Conservation (phyloP, 768 basidiomycete genomes). For the Suillus sp. region DNA sequence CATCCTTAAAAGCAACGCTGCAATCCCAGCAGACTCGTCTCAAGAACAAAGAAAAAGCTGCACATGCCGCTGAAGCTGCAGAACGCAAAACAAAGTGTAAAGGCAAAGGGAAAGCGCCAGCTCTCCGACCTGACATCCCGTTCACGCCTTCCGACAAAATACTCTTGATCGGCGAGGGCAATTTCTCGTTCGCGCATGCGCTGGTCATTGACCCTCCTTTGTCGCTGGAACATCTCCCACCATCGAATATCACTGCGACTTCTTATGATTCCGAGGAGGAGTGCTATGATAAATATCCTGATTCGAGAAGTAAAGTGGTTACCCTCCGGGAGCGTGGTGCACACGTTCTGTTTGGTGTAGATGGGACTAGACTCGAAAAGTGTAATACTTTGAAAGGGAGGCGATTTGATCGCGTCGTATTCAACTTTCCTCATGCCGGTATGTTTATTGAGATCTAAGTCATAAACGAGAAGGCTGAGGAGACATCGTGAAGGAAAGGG, state of each 20-base stretch:
- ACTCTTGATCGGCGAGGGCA: conserved; percentile 88
- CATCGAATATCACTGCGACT: conserved; percentile 78
- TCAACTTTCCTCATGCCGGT: conserved; percentile 99
- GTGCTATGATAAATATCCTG: conserved; percentile 84
- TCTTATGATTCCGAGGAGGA: conserved; percentile 78
- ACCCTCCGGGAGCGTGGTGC: conserved; percentile 60
- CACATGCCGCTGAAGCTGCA: conserved; percentile 43
- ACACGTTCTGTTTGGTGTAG: conserved; percentile 76
- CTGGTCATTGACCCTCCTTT: conserved; percentile 53
- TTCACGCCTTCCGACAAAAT: conserved; percentile 67
- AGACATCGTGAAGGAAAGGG: conserved; percentile 62
- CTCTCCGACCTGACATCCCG: conserved; percentile 56
- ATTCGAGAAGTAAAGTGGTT: conserved; percentile 59
- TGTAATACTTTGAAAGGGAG: conserved; percentile 55
- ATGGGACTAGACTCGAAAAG: conserved; percentile 78
- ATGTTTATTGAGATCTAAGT: conserved; percentile 24
- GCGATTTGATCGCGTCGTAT: conserved; percentile 79
- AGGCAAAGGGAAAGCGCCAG: conserved; percentile 40
- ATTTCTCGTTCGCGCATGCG: conserved; percentile 89
- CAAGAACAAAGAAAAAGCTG: conserved; percentile 62
- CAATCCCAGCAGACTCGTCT: conserved; percentile 70
- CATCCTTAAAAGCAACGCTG: conserved; percentile 63
- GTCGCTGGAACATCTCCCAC: conserved; percentile 53
- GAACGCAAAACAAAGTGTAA: conserved; percentile 46
- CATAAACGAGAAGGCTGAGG: conserved; percentile 5